These are phyloP conservation scores for Euphorbia pulcherrima DNA, from an alignment of 345 rosid genomes.

Conservation along the genomic window DNA sequence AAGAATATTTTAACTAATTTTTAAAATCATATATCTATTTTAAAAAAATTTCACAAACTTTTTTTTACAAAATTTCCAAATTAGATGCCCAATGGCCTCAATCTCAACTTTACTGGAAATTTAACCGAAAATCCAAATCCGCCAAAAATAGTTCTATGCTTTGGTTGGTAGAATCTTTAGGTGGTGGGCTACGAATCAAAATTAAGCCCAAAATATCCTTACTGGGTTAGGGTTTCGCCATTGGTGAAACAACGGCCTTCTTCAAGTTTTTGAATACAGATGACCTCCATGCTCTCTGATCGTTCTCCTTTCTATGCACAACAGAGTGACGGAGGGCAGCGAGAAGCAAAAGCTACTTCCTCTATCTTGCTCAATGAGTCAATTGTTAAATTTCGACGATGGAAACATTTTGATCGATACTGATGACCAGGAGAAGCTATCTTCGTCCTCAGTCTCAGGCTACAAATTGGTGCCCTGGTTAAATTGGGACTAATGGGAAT, in stretches of 20 bases:
- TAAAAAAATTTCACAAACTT: no score
- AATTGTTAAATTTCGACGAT: constrained; percentile 38
- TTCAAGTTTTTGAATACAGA: neutral
- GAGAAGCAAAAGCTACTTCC: neutral
- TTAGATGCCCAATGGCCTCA: no score
- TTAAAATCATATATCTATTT: no score
- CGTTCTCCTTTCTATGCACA: neutral
- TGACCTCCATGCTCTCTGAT: neutral
- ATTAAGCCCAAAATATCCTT: neutral
- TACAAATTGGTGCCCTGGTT: constrained; percentile 83
- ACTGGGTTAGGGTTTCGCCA: neutral
- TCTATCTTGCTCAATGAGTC: constrained; percentile 27
- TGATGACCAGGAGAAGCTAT: constrained; percentile 14
- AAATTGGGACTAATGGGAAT: constrained; percentile 91
- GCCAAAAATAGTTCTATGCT: no score
- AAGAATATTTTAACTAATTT: no score
- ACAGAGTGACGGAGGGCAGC: no score
- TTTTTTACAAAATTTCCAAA: no score
- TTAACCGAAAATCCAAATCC: no score
- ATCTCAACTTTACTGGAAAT: no score
- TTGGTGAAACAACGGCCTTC: neutral
- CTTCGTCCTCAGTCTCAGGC: constrained; percentile 26
- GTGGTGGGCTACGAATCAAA: no score
- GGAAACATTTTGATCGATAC: constrained; percentile 32
- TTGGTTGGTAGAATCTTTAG: no score